Percentiles rank a stretch among this genome's conserved stretches.
Conservation (phyloP, 2,329 filamentous ascomycete genomes). For the Tolypocladium endophyticum region DNA sequence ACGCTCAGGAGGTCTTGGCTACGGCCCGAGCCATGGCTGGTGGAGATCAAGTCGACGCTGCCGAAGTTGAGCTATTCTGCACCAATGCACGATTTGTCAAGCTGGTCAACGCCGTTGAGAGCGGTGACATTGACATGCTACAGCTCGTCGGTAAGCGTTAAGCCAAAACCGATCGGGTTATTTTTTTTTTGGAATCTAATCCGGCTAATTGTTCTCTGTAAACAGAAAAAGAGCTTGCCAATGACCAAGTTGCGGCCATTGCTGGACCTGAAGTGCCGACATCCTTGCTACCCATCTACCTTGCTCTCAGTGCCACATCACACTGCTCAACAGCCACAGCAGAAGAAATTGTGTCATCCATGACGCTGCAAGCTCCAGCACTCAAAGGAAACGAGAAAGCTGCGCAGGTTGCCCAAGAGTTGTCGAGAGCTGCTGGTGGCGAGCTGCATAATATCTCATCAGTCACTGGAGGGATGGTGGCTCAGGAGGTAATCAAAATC, state of each 20-base stretch:
- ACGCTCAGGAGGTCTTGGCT: constrained; percentile 63
- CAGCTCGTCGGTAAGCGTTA: constrained; percentile 42
- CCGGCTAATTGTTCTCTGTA: background rate
- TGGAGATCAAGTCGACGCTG: constrained; percentile 48
- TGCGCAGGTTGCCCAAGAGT: constrained; percentile 48
- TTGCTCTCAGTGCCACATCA: constrained; percentile 49
- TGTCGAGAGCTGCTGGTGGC: constrained; percentile 66
- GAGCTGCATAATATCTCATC: constrained; percentile 92
- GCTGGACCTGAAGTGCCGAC: constrained; percentile 34
- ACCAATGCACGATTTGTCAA: constrained; percentile 92
- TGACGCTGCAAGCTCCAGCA: constrained; percentile 33
- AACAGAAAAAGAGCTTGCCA: constrained; percentile 42
- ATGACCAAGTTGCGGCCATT: constrained; percentile 40
- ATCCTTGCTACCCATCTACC: constrained; percentile 59
- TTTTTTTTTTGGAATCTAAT: background rate
- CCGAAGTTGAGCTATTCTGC: constrained; percentile 84
- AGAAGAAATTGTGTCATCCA: constrained; percentile 41
- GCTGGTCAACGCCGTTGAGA: constrained; percentile 53
- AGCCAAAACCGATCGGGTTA: background rate
- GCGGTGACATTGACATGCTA: constrained; percentile 35
- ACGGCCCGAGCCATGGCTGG: constrained; percentile 43
- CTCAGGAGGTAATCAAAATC: constrained; percentile 95
- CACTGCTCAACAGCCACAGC: constrained; percentile 32
- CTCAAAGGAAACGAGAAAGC: constrained; percentile 40
- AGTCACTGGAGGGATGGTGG: constrained; percentile 79